These are phyloP conservation scores for Collariella sp. DNA, from an alignment of 495 filamentous ascomycete species.

Conservation along the genomic window DNA sequence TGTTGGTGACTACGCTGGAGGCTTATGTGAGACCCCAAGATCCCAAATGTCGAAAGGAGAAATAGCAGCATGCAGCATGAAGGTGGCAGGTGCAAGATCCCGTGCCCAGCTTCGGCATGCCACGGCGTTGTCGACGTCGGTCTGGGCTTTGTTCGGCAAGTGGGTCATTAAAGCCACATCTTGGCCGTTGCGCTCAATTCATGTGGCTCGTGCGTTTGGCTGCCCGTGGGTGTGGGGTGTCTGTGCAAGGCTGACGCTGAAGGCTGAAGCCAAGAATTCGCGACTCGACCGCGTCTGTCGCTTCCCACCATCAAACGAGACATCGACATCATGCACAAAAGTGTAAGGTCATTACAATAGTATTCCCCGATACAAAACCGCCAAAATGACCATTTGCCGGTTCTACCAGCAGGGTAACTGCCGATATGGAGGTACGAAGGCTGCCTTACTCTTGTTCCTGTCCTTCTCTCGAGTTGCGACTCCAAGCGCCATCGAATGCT, in stretches of 20 bases:
- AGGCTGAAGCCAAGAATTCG: neutral
- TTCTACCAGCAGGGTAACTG: slow-evolving; percentile 69
- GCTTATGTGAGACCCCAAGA: too few species aligned
- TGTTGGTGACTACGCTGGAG: too few species aligned
- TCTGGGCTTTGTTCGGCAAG: neutral
- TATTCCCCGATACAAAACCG: neutral
- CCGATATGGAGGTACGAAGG: slow-evolving; percentile 51
- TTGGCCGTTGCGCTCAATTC: neutral
- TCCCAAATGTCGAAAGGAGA: too few species aligned
- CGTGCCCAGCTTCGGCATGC: slow-evolving; percentile 2
- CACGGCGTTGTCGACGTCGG: neutral
- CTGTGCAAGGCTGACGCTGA: neutral
- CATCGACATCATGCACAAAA: neutral
- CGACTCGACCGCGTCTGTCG: too few species aligned
- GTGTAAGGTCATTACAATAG: neutral
- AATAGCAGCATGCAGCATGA: neutral
- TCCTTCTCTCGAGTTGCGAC: neutral
- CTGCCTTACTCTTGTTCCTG: neutral
- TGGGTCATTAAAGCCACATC: neutral
- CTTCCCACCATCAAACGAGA: neutral
- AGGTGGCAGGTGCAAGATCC: too few species aligned
- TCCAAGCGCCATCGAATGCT: neutral
- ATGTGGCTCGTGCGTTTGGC: neutral
- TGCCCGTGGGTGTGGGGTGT: neutral
- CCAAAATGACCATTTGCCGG: slow-evolving; percentile 54